phyloP scores from a whole-genome alignment of 2,329 filamentous ascomycete genomes.

The Aspergillus sp. region DNA sequence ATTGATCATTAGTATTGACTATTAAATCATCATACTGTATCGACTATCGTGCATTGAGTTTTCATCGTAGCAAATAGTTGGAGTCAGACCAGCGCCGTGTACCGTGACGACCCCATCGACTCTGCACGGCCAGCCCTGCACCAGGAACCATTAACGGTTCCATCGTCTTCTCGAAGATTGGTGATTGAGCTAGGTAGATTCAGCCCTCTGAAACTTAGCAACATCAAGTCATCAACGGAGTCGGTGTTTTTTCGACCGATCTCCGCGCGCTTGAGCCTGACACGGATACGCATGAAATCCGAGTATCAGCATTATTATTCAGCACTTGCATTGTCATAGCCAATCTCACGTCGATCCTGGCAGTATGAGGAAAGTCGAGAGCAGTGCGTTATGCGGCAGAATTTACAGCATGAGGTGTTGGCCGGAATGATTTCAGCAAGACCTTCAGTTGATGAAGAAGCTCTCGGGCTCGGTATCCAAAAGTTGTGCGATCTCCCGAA shows the following conservation, averaged over 20 bases:
- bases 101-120: background rate
- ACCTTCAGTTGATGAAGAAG: background rate
- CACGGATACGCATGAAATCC: no score
- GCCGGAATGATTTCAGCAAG: background rate
- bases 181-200: no score
- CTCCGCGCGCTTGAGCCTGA: no score
- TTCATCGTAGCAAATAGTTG: background rate
- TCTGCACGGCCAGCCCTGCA: background rate
- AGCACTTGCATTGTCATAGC: no score
- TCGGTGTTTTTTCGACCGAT: no score
- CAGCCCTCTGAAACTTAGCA: no score
- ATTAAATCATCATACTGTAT: background rate
- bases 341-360: no score
- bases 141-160: background rate
- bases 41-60: no score
- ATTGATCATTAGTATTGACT: background rate
- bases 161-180: background rate
- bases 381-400: no score
- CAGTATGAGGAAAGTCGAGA: no score
- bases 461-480: background rate
- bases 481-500: slow-evolving; percentile 6
- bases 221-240: no score
- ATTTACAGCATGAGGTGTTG: background rate
- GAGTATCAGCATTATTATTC: no score
- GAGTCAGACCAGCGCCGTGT: background rate